Evolutionary conservation across 129 eudicot species (phyloP), one percentile per base, ranked within the genome.

Genomic region (carrot (Daucus carota)): DNA sequence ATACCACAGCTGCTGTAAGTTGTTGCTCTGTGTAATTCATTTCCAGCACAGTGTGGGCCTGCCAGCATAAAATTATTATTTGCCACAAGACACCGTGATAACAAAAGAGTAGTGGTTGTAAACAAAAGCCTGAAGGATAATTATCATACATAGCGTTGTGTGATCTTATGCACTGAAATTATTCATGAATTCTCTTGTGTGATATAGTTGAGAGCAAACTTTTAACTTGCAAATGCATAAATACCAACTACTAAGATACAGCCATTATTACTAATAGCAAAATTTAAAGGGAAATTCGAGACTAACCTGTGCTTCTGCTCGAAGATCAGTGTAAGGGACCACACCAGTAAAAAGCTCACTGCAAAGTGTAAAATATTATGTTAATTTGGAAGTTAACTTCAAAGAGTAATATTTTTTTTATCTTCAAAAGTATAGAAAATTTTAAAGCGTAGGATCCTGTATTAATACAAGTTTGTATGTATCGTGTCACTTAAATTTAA

Each of bases 21-120:
- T 89, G 87, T 78, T 92, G 97, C 76, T 95, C 96, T 7, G 97
- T 87, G 76, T 95, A 95, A 85, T 83, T 91, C 97, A 95, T 95
- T 86, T 95, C 99, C 85, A 95, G 81, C 46, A 95, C 96, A 8
- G 99, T 95, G 82, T 95, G 99, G 81, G 99, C 99, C 97, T 95
- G 88, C 50, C 79, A 79, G 74, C 59, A 74, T 65, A 20, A 57
- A 3, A 84, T 73, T 45, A 45, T 31, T 63, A 34, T 32, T 28
- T 17, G 11, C 24, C 74, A 83, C 74, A 66, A 73, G 44, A 7
- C 26, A 72, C 38, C 29, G 31, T n/a, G 22, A 13, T 73, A 18
- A 38, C 16, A 29, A 29, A 71, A 34, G 15, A 32, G 17, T 42
- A 43, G 26, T 8, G 71, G 73, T 24, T 15, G 34, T 42, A 34